phyloP scores from a whole-genome alignment of 805 yeast genomes.

The Zygoascus flipseniorum region DNA sequence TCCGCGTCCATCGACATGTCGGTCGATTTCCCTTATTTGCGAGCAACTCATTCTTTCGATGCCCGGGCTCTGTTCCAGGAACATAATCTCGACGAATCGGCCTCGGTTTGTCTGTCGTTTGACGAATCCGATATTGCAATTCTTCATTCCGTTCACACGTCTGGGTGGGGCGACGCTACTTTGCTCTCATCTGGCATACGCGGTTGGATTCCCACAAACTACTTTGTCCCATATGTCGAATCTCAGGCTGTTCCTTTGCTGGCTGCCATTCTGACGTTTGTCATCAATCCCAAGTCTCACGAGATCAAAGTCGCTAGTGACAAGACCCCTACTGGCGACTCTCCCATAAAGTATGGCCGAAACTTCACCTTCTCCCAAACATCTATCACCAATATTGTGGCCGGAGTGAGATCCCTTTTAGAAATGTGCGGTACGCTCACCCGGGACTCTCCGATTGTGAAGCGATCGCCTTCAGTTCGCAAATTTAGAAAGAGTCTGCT shows the following conservation, averaged over 20 bases:
- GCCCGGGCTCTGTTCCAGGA: conserved; percentile 20
- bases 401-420: conserved; percentile 31
- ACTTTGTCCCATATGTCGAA: conserved; percentile 31
- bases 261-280: conserved; percentile 28
- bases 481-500: conserved; percentile 29
- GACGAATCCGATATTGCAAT: conserved; percentile 29
- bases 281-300: conserved; percentile 26
- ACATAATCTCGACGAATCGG: conserved; percentile 23
- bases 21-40: conserved; percentile 26
- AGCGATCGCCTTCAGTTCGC: conserved; percentile 23
- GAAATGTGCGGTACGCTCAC: conserved; percentile 28
- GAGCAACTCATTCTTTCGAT: conserved; percentile 29
- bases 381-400: conserved; percentile 30
- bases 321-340: background rate
- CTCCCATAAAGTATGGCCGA: conserved; percentile 2
- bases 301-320: conserved; percentile 6
- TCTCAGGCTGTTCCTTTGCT: conserved; percentile 30
- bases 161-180: conserved; percentile 39
- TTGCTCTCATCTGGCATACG: conserved; percentile 28
- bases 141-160: conserved; percentile 31
- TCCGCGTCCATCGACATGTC: background rate
- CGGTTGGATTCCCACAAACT: conserved; percentile 38
- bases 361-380: conserved; percentile 27
- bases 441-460: conserved; percentile 27
- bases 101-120: conserved; percentile 28